phyloP scores from a whole-genome alignment of 129 eudicot species.

The Flaveria linearis region DNA sequence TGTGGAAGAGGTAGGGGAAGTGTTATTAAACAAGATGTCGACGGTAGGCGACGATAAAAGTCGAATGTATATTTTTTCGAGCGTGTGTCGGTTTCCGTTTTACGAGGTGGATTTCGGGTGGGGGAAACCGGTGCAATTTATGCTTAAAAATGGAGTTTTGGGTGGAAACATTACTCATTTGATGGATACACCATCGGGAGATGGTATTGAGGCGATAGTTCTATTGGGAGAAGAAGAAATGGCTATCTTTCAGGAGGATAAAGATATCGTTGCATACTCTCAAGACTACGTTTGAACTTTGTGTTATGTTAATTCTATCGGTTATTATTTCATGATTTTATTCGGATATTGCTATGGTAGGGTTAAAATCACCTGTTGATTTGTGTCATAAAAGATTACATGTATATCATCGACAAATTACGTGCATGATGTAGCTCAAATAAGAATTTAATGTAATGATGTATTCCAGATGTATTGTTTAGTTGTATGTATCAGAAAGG shows the following conservation, averaged over 20 bases:
- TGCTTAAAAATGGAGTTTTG: neutral
- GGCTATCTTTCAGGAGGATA: slow-evolving; percentile 13
- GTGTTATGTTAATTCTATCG: no score
- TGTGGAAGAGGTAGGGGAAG: slow-evolving; percentile 9
- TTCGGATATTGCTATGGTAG: no score
- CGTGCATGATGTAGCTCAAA: no score
- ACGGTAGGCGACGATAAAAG: neutral
- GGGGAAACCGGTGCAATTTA: slow-evolving; percentile 26
- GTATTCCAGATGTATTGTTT: no score
- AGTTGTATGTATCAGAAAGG: no score
- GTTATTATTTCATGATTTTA: no score
- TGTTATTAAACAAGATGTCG: neutral
- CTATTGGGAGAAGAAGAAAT: slow-evolving; percentile 23
- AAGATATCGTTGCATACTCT: slow-evolving; percentile 8
- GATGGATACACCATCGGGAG: slow-evolving; percentile 18
- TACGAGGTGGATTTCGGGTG: slow-evolving; percentile 33
- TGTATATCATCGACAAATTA: no score
- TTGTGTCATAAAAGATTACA: no score
- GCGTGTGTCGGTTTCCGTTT: slow-evolving; percentile 22
- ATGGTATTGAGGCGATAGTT: slow-evolving; percentile 25
- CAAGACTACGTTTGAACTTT: neutral
- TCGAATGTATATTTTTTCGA: neutral
- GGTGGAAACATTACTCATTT: neutral
- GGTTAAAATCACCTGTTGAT: no score
- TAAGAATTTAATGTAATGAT: no score